Conservation (phyloP, 2,329 filamentous ascomycete genomes). For the Bipolaris oryzae region DNA sequence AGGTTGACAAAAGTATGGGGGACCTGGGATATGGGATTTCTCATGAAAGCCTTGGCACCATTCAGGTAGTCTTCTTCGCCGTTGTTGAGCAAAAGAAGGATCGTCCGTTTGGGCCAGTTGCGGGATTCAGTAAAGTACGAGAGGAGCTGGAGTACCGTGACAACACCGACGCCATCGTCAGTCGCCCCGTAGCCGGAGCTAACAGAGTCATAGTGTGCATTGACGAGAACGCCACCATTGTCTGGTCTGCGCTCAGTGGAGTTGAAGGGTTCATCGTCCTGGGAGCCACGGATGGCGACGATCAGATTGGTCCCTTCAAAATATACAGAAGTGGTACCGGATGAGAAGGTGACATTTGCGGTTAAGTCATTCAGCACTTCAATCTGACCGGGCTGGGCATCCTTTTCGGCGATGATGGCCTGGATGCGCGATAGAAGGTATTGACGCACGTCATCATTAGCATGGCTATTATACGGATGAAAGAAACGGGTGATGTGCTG, state of each 20-base stretch:
- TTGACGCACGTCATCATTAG: slow-evolving; percentile 78
- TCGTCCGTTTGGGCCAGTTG: slow-evolving; percentile 76
- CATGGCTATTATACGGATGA: slow-evolving; percentile 86
- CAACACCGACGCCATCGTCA: slow-evolving; percentile 88
- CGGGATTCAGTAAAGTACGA: slow-evolving; percentile 77
- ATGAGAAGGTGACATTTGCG: slow-evolving; percentile 77
- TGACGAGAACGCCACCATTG: slow-evolving; percentile 83
- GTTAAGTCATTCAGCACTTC: slow-evolving; percentile 78
- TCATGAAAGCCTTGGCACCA: slow-evolving; percentile 82
- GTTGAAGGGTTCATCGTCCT: slow-evolving; percentile 79
- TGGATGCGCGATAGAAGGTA: slow-evolving; percentile 76
- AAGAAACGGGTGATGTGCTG: slow-evolving; percentile 74
- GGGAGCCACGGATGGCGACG: slow-evolving; percentile 83
- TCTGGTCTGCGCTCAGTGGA: slow-evolving; percentile 49
- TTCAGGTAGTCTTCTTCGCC: slow-evolving; percentile 93
- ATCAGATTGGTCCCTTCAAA: slow-evolving; percentile 94
- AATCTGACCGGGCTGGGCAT: slow-evolving; percentile 49
- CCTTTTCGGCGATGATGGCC: slow-evolving; percentile 69
- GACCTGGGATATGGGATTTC: slow-evolving; percentile 79
- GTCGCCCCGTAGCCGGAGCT: slow-evolving; percentile 92
- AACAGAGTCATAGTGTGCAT: slow-evolving; percentile 94
- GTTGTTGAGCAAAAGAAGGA: slow-evolving; percentile 90
- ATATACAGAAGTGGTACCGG: slow-evolving; percentile 66
- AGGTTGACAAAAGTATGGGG: slow-evolving; percentile 91
- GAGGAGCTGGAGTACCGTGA: slow-evolving; percentile 84